Base-by-base conservation (phyloP, 208 protist genomes). In the Phytomonas sp. region DNA sequence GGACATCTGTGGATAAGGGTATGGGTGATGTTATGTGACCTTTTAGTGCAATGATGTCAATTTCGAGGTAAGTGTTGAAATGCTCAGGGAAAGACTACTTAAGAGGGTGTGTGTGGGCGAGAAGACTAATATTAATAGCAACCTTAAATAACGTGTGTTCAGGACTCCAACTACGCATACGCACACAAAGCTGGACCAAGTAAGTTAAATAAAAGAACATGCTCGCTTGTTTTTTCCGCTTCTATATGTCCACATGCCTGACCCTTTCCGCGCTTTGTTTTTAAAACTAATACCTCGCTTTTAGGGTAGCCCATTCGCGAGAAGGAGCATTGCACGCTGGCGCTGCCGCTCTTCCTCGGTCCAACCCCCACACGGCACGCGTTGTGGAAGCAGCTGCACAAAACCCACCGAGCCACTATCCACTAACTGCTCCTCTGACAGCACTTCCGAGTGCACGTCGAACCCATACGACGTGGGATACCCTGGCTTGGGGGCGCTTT, bases 311-410 rank as follows among this genome's bases (percentile, higher is more conserved):
- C 46, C 31, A 37, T 56, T 51, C 29, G 77, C 76, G 29, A 82
- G 30, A 13, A 60, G 31, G 43, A 76, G 63, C 74, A 85, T 80
- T 13, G 28, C 11, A 34, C 60, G 36, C 63, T 82, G 77, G 30
- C 69, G 64, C 13, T 26, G 46, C 6, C 77, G 69, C 66, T 85
- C 80, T 11, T 68, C 67, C 20, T 36, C 29, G 3, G 40, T 61
- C 80, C 80, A 85, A 46, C 77, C 77, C 11, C 61, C 33, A 5
- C 1, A 33, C 40, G 40, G 40, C 40, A 51, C 40, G 13, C 40
- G 40, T 51, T 51, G 60, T 63, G 60, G 60, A 30, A 63, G 60
- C 60, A 63, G 60, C 60, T 63, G 60, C 60, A 63, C 60, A 63
- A 29, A 63, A 6, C 40, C 40, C 20, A 51, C 40, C 40, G 40